These are phyloP conservation scores for Capsella bursapastoris DNA, from an alignment of 345 rosid genomes.

Conservation along the genomic window DNA sequence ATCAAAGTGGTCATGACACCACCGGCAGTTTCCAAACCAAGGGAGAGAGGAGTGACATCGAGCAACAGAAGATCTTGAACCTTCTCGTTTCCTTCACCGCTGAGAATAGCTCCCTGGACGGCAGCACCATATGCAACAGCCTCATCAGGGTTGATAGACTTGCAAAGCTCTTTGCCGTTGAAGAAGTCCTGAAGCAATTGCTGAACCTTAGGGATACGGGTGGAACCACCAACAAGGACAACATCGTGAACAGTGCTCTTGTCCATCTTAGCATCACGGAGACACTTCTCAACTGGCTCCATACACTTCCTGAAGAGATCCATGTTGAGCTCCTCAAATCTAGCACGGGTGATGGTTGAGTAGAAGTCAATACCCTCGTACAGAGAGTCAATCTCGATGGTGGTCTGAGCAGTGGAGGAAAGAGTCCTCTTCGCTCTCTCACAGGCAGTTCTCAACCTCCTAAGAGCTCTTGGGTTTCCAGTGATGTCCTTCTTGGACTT, in stretches of 20 bases:
- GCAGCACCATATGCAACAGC: conserved; percentile 93
- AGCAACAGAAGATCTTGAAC: conserved; percentile 81
- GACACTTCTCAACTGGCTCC: conserved; percentile 76
- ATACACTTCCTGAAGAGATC: conserved; percentile 73
- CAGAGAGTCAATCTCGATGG: conserved; percentile 73
- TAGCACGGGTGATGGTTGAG: conserved; percentile 68
- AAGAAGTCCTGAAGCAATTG: conserved; percentile 77
- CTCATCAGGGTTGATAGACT: conserved; percentile 82
- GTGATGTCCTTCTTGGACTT: conserved; percentile 72
- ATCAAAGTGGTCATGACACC: conserved; percentile 86
- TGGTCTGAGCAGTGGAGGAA: conserved; percentile 74
- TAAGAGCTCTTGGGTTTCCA: conserved; percentile 74
- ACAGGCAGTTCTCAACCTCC: conserved; percentile 80
- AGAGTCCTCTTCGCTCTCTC: conserved; percentile 75
- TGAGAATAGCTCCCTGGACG: conserved; percentile 82
- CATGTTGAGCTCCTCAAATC: conserved; percentile 80
- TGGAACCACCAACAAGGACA: conserved; percentile 80
- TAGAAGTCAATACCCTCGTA: conserved; percentile 77
- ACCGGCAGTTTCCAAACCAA: conserved; percentile 77
- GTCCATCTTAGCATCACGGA: conserved; percentile 79
- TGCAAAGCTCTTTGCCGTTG: conserved; percentile 84
- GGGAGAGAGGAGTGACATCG: conserved; percentile 78
- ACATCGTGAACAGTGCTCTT: conserved; percentile 71
- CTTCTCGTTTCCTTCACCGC: conserved; percentile 83
- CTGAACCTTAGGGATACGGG: conserved; percentile 82